Evolutionary conservation across 2,329 filamentous ascomycete genomes (phyloP).

Genomic region (Fusarium nanum): DNA sequence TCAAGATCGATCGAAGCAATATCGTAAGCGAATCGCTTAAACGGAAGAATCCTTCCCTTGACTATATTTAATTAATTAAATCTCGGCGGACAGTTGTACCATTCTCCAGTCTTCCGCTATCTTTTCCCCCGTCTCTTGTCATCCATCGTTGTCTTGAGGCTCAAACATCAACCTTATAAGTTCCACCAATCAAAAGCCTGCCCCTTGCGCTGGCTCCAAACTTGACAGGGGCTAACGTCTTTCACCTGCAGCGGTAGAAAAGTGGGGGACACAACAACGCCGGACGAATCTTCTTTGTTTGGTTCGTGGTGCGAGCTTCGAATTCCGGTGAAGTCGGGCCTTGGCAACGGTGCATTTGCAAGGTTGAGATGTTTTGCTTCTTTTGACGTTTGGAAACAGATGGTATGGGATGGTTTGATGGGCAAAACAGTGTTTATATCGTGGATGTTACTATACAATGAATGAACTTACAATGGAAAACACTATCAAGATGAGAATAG

Average conservation of each 20-base stretch:
- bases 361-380: neutral
- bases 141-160: slow-evolving; percentile 37
- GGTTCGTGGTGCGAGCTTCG: slow-evolving; percentile 37
- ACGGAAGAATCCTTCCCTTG: slow-evolving; percentile 3
- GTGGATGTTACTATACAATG: neutral
- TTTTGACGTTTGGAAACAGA: slow-evolving; percentile 9
- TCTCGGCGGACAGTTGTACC: neutral
- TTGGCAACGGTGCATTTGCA: slow-evolving; percentile 34
- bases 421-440: neutral
- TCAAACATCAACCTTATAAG: slow-evolving; percentile 42
- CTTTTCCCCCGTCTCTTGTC: neutral
- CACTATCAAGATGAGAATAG: neutral
- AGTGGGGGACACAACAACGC: neutral
- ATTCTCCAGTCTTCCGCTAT: neutral
- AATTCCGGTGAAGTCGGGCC: slow-evolving; percentile 47
- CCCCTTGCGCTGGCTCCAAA: slow-evolving; percentile 48
- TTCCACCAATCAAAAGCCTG: slow-evolving; percentile 43
- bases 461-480: neutral
- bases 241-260: neutral
- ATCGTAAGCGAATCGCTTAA: neutral
- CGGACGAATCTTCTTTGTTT: slow-evolving; percentile 10
- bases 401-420: slow-evolving; percentile 15
- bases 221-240: neutral
- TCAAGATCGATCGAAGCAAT: neutral
- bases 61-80: neutral